Base-by-base conservation (phyloP, 768 basidiomycete species). In the Russula ochroleuca region DNA sequence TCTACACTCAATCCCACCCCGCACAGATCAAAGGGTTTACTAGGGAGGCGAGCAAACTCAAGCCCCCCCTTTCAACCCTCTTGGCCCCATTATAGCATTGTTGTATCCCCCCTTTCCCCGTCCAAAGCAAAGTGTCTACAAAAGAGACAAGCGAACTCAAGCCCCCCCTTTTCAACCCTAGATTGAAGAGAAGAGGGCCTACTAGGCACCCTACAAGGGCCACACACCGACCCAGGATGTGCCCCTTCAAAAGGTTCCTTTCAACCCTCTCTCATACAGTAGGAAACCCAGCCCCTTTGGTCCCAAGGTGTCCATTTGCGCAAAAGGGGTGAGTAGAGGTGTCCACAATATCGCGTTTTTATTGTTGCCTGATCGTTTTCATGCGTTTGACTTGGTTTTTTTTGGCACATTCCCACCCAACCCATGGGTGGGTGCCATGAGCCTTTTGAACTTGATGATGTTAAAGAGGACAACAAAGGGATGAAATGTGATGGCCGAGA, bases 181-280 rank as follows among this genome's bases (percentile, higher is more conserved):
- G 9, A 23, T 21, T 8, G 13, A 23, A 37, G 28, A 56, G 40
- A 5, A 19, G 23, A 43, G n/a, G 31, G 15, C 60, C 21, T 47
- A 25, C 57, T 38, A 37, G 35, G 23, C 10, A 48, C 31, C 33
- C 35, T 31, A 37, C 33, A 7, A 47, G 5, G 23, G 10, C 21
- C 15, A 21, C 52, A 33, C 52, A 33, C 43, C 31, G 48, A 48
- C 23, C 21, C 11, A 17, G 25, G 14, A 41, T 1, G 48, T 7
- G 2, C 14, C 25, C 48, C 14, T 25, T 49, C 48, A 49, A n/a
- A n/a, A n/a, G 56, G 60, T 54, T 57, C 67, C 65, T 69, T 67
- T 70, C 69, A 68, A 65, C 66, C 68, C 62, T 70, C 70, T 69
- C 70, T 70, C 73, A 70, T 72, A 70, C 70, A 68, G 65, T 71